Percentiles rank a stretch among this genome's conserved stretches.
These are phyloP conservation scores for Hysterium pulicare DNA, from an alignment of 2,329 filamentous ascomycete species.

Conservation along the genomic window DNA sequence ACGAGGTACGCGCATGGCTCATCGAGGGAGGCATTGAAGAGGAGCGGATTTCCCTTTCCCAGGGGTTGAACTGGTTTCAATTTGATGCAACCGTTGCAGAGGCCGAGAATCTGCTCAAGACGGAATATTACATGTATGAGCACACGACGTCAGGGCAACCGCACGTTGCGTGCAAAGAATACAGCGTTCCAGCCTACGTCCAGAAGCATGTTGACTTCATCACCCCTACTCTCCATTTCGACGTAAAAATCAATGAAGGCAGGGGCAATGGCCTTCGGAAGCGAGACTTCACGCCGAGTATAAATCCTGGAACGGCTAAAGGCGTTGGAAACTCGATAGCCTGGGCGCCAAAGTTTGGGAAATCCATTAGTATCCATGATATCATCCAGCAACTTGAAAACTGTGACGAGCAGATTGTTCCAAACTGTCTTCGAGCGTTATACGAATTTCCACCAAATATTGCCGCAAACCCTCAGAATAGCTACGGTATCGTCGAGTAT, in stretches of 20 bases:
- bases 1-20: background rate
- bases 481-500: slow-evolving; percentile 41
- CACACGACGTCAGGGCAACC: background rate
- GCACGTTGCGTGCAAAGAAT: slow-evolving; percentile 38
- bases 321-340: background rate
- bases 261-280: background rate
- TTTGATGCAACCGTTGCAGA: background rate
- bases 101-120: background rate
- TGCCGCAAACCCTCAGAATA: slow-evolving; percentile 9
- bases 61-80: background rate
- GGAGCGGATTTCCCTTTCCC: background rate
- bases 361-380: background rate
- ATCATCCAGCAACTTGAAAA: background rate
- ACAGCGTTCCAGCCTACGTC: slow-evolving; percentile 24
- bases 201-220: slow-evolving; percentile 25
- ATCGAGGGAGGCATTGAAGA: background rate
- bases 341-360: background rate
- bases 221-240: slow-evolving; percentile 8
- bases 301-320: background rate
- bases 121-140: background rate
- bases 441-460: slow-evolving; percentile 13
- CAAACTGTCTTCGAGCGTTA: slow-evolving; percentile 16
- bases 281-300: background rate
- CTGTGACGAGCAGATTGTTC: slow-evolving; percentile 7
- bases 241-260: background rate